A percentile compares a stretch with the other conserved stretches of the same genome.
These are phyloP conservation scores for Evernia prunastri DNA, from an alignment of 495 filamentous ascomycete genomes.

Conservation along the genomic window DNA sequence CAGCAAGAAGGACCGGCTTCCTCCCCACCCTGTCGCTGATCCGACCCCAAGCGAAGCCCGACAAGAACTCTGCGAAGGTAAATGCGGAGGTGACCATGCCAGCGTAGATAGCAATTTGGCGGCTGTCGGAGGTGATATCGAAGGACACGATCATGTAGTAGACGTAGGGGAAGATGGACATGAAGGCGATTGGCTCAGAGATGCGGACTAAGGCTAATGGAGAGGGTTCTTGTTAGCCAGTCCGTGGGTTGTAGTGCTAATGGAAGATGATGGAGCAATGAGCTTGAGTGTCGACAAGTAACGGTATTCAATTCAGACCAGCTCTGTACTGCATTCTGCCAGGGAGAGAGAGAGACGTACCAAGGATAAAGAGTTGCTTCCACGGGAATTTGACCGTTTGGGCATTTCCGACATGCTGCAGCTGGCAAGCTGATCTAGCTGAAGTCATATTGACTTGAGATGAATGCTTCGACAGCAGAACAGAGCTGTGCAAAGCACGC, in stretches of 20 bases:
- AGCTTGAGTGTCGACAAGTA: neutral
- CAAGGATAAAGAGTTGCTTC: conserved; percentile 21
- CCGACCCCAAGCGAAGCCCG: conserved; percentile 84
- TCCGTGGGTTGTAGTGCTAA: neutral
- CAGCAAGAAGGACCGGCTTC: conserved; percentile 85
- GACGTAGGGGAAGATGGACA: conserved; percentile 98
- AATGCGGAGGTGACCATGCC: conserved; percentile 97
- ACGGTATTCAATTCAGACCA: too few species aligned
- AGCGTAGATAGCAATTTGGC: conserved; percentile 81
- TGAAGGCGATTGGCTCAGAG: conserved; percentile 98
- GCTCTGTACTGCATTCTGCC: neutral
- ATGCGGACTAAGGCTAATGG: conserved; percentile 79
- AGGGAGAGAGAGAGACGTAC: conserved; percentile 9
- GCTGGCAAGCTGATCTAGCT: neutral
- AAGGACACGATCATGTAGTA: conserved; percentile 98
- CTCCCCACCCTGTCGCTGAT: conserved; percentile 88
- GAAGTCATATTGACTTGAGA: neutral
- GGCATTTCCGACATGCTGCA: neutral
- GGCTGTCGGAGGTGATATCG: conserved; percentile 68
- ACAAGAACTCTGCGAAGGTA: conserved; percentile 89
- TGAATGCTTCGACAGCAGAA: neutral
- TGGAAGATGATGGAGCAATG: neutral
- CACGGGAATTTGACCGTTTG: conserved; percentile 14
- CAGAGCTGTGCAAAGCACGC: neutral
- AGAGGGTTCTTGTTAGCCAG: conserved; percentile 33